Conservation (phyloP, 352 stramenopile genomes). For the Halophytophthora batemanensis region DNA sequence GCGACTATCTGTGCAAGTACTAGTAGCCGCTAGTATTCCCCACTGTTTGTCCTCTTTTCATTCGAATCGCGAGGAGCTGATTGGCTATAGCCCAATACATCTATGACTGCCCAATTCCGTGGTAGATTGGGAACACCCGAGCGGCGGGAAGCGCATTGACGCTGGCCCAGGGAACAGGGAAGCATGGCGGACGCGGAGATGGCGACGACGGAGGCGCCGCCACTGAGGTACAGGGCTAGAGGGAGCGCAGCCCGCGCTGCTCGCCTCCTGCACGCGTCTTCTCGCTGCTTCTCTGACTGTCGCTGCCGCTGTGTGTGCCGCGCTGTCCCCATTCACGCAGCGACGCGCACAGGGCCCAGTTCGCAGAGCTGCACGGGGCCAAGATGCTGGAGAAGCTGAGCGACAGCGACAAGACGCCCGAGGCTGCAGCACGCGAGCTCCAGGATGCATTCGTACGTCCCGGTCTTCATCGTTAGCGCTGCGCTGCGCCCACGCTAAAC, state of each 20-base stretch:
- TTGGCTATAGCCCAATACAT: too few species aligned
- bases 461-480: neutral
- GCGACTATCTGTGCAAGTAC: too few species aligned
- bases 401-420: slow-evolving; percentile 21
- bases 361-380: slow-evolving; percentile 45
- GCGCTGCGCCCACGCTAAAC: slow-evolving; percentile 1
- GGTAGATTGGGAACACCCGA: too few species aligned
- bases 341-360: slow-evolving; percentile 21
- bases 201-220: neutral
- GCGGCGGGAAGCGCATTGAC: slow-evolving; percentile 2
- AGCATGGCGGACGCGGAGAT: slow-evolving; percentile 28
- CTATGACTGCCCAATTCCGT: too few species aligned
- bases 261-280: neutral
- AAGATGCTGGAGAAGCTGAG: slow-evolving; percentile 30
- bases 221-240: neutral
- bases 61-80: too few species aligned
- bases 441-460: slow-evolving; percentile 25
- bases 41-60: too few species aligned
- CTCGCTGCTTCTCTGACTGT: neutral
- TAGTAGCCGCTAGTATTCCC: too few species aligned
- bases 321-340: slow-evolving; percentile 4
- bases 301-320: neutral
- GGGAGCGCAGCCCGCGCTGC: neutral
- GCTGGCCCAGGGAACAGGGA: too few species aligned
- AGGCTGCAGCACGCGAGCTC: slow-evolving; percentile 18